These are phyloP conservation scores for Epichloe elymi DNA, from an alignment of 2,329 filamentous ascomycete species.

Conservation along the genomic window DNA sequence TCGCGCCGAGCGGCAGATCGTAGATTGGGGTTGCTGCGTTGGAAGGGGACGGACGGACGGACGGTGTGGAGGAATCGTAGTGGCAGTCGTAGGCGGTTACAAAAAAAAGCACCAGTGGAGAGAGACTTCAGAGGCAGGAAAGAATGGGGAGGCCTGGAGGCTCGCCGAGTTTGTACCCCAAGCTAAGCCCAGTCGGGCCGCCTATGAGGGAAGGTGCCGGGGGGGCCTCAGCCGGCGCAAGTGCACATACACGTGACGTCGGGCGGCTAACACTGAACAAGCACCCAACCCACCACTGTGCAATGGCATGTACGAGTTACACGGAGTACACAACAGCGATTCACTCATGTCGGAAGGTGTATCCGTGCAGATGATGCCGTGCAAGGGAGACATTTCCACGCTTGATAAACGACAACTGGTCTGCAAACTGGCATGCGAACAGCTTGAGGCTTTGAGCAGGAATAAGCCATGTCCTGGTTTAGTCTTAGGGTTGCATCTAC, in stretches of 20 bases:
- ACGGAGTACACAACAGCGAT: background rate
- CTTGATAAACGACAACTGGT: no score
- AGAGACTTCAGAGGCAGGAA: slow-evolving; percentile 21
- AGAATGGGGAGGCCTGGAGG: slow-evolving; percentile 23
- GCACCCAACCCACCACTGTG: background rate
- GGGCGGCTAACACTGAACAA: no score
- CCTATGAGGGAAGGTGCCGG: background rate
- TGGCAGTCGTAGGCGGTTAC: slow-evolving; percentile 11
- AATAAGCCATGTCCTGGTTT: no score
- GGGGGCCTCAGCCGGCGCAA: background rate
- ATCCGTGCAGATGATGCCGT: background rate
- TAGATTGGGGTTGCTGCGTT: slow-evolving; percentile 18
- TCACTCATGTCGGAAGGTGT: background rate
- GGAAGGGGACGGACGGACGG: slow-evolving; percentile 21
- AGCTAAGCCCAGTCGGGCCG: slow-evolving; percentile 11
- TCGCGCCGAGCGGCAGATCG: slow-evolving; percentile 5
- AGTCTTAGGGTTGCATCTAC: no score
- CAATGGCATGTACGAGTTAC: no score
- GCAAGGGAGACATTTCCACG: background rate
- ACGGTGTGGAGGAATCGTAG: slow-evolving; percentile 14
- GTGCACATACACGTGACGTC: background rate
- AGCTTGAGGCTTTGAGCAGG: no score
- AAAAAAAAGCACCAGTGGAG: slow-evolving; percentile 23
- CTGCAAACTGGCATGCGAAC: no score
- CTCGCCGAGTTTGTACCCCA: slow-evolving; percentile 14